phyloP scores from a whole-genome alignment of 768 basidiomycete species.

The Tulasnella sp. region DNA sequence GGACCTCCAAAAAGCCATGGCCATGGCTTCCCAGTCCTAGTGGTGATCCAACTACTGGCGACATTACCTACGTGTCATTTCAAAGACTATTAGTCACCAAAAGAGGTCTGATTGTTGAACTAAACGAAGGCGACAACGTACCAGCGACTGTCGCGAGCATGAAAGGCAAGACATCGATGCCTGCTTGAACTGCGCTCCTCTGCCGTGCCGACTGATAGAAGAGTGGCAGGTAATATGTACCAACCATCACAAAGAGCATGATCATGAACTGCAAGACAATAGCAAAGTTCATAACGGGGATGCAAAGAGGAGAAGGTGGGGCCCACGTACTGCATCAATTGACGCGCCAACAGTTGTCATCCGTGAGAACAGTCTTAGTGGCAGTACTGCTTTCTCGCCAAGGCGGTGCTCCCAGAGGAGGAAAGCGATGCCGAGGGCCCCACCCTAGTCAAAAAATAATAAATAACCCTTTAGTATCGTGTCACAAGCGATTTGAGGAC shows the following conservation, averaged over 20 bases:
- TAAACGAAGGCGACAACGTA: too few species aligned
- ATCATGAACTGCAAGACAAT: slow-evolving; percentile 19
- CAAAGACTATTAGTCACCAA: too few species aligned
- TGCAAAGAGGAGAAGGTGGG: too few species aligned
- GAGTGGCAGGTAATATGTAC: slow-evolving; percentile 28
- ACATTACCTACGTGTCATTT: too few species aligned
- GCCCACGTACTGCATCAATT: slow-evolving; percentile 20
- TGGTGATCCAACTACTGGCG: not conserved
- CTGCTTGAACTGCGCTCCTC: slow-evolving; percentile 27
- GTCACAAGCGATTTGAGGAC: too few species aligned
- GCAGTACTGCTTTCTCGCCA: slow-evolving; percentile 31
- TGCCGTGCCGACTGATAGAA: slow-evolving; percentile 25
- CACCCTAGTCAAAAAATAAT: slow-evolving; percentile 17
- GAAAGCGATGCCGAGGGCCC: slow-evolving; percentile 23
- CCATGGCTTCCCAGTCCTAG: slow-evolving; percentile 25
- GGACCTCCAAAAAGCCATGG: slow-evolving; percentile 25
- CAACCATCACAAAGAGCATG: slow-evolving; percentile 20
- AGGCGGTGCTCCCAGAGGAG: slow-evolving; percentile 29
- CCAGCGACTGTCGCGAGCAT: slow-evolving; percentile 26
- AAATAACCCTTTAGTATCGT: too few species aligned
- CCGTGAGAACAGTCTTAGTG: slow-evolving; percentile 26
- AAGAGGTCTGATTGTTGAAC: too few species aligned
- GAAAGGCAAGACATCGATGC: slow-evolving; percentile 30
- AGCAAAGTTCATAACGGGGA: too few species aligned
- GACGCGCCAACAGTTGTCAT: slow-evolving; percentile 25